Conservation (phyloP, 2,329 filamentous ascomycete genomes). For the Alternaria ethzedia region DNA sequence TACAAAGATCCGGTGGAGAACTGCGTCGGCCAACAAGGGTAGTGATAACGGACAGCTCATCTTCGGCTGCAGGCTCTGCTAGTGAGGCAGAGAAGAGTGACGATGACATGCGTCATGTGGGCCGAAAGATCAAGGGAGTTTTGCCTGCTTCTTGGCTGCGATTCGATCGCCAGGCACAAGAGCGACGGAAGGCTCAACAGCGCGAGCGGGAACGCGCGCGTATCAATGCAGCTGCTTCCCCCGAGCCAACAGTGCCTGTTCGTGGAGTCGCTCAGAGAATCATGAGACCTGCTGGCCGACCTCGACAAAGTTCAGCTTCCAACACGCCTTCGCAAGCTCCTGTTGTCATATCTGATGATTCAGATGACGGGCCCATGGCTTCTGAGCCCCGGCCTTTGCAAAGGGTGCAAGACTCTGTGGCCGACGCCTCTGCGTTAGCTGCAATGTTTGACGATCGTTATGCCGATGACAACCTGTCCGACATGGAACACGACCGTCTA, state of each 20-base stretch:
- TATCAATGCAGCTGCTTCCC: constrained; percentile 17
- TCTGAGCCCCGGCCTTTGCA: constrained; percentile 4
- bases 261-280: constrained; percentile 44
- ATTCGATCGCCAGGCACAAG: constrained; percentile 51
- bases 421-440: constrained; percentile 29
- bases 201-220: constrained; percentile 23
- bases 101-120: constrained; percentile 42
- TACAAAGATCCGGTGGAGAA: constrained; percentile 16
- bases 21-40: constrained; percentile 20
- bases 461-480: constrained; percentile 39
- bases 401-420: constrained; percentile 25
- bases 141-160: constrained; percentile 59
- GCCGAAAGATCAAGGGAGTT: constrained; percentile 55
- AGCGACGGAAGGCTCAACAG: constrained; percentile 25
- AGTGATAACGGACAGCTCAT: constrained; percentile 27
- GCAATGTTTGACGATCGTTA: constrained; percentile 35
- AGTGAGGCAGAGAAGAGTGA: constrained; percentile 42
- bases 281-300: constrained; percentile 16
- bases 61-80: constrained; percentile 26
- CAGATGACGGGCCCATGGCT: constrained; percentile 27
- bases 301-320: not conserved
- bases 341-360: constrained; percentile 47
- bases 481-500: constrained; percentile 56
- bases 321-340: constrained; percentile 21
- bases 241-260: constrained; percentile 34